phyloP scores from a whole-genome alignment of 148 eudicot genomes.

The Chenopodium album region DNA sequence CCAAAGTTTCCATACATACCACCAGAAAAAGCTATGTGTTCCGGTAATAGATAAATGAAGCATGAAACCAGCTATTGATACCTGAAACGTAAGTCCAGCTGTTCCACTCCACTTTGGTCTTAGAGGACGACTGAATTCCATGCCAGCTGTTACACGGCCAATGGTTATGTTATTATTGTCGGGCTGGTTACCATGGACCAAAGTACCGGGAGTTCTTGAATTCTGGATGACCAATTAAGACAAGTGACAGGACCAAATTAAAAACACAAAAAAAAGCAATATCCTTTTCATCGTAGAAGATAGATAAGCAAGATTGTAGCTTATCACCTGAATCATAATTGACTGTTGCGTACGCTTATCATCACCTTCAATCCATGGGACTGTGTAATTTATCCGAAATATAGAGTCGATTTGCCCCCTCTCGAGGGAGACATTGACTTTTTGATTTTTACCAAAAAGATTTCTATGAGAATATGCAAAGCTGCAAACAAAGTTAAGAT shows the following conservation, averaged over 20 bases:
- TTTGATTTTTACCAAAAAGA: conserved; percentile 95
- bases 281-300: background rate
- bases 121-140: conserved; percentile 89
- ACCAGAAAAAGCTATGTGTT: background rate
- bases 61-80: conserved; percentile 19
- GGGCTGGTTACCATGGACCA: conserved; percentile 92
- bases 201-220: conserved; percentile 92
- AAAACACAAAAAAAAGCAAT: conserved; percentile 2
- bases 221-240: conserved; percentile 43
- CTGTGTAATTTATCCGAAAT: conserved; percentile 86
- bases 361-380: conserved; percentile 99
- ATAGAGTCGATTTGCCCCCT: conserved; percentile 98
- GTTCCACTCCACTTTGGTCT: conserved; percentile 99
- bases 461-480: conserved; percentile 91
- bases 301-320: conserved; percentile 1
- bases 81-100: conserved; percentile 93
- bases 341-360: conserved; percentile 95
- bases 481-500: conserved; percentile 48
- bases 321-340: conserved; percentile 82
- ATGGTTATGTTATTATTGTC: conserved; percentile 67
- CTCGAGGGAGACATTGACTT: conserved; percentile 85
- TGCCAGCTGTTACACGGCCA: conserved; percentile 85
- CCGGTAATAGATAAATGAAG: background rate
- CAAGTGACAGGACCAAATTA: conserved; percentile 12
- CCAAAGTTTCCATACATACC: background rate